Base-by-base conservation (phyloP, 1,284 basidiomycete genomes). In the Apiotrichum mycotoxinovorans region DNA sequence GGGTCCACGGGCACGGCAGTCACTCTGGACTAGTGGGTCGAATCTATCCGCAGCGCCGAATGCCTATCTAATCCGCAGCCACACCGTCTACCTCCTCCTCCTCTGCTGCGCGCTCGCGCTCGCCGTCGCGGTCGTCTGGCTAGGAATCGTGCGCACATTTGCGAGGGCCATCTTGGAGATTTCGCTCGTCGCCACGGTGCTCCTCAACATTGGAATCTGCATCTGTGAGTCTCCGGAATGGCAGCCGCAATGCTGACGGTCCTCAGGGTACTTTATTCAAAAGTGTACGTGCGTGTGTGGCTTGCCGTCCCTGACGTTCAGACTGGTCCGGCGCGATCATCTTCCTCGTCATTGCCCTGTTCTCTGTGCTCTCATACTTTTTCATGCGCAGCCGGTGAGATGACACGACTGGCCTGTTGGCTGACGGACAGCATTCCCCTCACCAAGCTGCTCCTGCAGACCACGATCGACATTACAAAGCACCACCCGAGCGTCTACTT, bases 161-260 rank as follows among this genome's bases (percentile, higher is more conserved):
- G 92, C 91, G 51, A 85, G 80, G 62, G 72, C 83, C 23, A 87
- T 92, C 66, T 87, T 91, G 83, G 88, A 91, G 68, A 82, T 91
- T 50, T 88, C 88, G 0, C 81, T 91, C 12, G 78, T 87, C 18
- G 76, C 90, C 22, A 84, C 84, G 4, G 87, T 89, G 44, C 48
- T 83, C 4, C 76, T 89, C 59, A 90, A 90, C 71, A 87, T 89
- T 69, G 69, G 83, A 46, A 69, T 74, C 41, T 77, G 71, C 52
- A 68, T 74, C 56, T 74, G 72, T 74, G 50, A 58, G 80, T 40
- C 2, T 23, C n/a, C 33, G 2, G 20, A 10, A 26, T 26, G 23
- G 37, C 23, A 15, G 18, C 12, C n/a, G 27, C 10, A 14, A 22
- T 22, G 55, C 59, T 62, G 52, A 65, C 44, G 1, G 47, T 8